Base-by-base conservation (phyloP, 768 basidiomycete genomes). In the Kwoniella mangroviensis region DNA sequence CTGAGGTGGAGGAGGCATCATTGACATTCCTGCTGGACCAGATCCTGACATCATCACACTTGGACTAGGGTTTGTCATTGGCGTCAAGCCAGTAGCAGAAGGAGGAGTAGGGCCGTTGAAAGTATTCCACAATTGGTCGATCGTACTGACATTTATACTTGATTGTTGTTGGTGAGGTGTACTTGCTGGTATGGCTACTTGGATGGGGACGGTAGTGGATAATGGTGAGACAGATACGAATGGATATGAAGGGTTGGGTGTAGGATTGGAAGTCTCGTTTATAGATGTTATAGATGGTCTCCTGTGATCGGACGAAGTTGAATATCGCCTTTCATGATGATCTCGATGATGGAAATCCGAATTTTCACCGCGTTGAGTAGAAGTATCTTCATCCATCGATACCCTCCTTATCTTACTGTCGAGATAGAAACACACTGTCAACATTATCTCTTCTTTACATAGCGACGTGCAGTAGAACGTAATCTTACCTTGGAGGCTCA, bases 1-100 rank as follows among this genome's bases (percentile, higher is more conserved):
- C 19, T n/a, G 42, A 41, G 63, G 63, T 34, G 58, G 63, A 21
- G 63, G 63, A 19, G 62, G 57, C 69, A 70, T 70, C 68, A 69
- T 69, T 13, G 17, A 24, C 45, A 68, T 68, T 0, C 67, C 67
- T 26, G 49, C 51, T 19, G 67, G 67, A 45, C 59, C 59, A 34
- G 67, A 59, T 1, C 56, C 57, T 1, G 58, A 58, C 34, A 68
- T 68, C 22, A 15, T 34, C 24, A 68, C 57, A 11, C 43, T 67
- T 28, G 45, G 45, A 59, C 65, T 67, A 5, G 64, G 53, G 11
- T 53, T 53, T 11, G 64, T 55, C 52, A 65, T 21, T 10, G 65
- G 63, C 21, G 63, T 65, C 22, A 65, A 56, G 5, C 63, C 63
- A 19, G 53, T 24, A n/a, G 58, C 15, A 60, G 19, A 60, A 9